Percentiles rank a stretch among this genome's conserved stretches.
Conservation (phyloP, 1,284 basidiomycete genomes). For the Ceratobasidium sp. region DNA sequence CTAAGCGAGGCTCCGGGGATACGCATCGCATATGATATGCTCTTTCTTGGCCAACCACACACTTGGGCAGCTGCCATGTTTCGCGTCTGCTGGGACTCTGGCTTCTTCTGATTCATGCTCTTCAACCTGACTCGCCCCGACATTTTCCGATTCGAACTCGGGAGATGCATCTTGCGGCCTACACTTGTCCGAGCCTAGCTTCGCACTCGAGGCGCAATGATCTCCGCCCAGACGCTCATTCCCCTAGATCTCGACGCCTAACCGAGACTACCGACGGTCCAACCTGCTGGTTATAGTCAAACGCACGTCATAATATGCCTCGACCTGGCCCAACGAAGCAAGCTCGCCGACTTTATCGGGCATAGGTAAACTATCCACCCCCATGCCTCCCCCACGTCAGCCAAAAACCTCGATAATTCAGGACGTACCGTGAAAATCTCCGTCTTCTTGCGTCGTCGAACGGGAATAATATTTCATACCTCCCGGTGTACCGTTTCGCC, state of each 20-base stretch:
- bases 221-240: not conserved
- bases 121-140: not conserved
- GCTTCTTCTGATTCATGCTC: not conserved
- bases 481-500: slow-evolving; percentile 4
- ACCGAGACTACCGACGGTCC: not conserved
- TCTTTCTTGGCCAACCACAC: not conserved
- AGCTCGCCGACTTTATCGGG: not conserved
- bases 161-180: not conserved
- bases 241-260: not conserved
- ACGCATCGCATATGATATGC: not conserved
- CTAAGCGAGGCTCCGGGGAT: not conserved
- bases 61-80: not conserved
- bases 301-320: not conserved
- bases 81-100: not conserved
- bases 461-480: not conserved
- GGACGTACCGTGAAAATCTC: not conserved
- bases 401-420: not conserved
- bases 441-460: not conserved
- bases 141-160: not conserved
- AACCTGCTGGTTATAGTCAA: not conserved
- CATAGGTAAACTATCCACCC: not conserved
- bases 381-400: not conserved
- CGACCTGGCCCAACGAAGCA: not conserved
- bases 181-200: not conserved
- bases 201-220: not conserved